Conservation (phyloP, 305 asterid species). For the Fraxinus xanthoxyloides region DNA sequence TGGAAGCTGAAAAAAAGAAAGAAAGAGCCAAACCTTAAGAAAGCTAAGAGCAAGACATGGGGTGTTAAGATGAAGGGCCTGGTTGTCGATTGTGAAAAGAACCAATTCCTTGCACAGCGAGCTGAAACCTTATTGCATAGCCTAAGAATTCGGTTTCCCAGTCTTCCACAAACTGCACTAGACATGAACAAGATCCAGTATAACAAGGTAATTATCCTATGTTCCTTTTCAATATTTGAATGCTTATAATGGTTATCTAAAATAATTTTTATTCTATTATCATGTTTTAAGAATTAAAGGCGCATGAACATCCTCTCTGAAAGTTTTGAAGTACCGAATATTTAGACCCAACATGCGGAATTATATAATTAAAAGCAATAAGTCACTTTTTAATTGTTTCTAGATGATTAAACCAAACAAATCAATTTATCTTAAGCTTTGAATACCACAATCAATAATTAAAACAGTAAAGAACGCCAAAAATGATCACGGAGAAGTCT, state of each 20-base stretch:
- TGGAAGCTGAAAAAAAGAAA: conserved; percentile 76
- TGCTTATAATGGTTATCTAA: neutral
- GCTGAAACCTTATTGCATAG: conserved; percentile 74
- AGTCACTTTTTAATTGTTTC: too few relatives aligned
- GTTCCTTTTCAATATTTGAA: neutral
- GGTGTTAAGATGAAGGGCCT: conserved; percentile 83
- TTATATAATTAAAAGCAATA: too few relatives aligned
- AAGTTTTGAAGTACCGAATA: too few relatives aligned
- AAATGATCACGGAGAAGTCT: too few relatives aligned
- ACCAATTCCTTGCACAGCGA: conserved; percentile 58
- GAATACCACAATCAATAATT: too few relatives aligned
- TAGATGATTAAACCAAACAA: too few relatives aligned
- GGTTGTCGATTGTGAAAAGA: conserved; percentile 64
- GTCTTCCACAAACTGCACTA: conserved; percentile 91
- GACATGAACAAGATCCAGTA: conserved; percentile 94
- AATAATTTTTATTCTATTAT: neutral
- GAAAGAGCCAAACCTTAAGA: conserved; percentile 47
- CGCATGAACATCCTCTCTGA: neutral
- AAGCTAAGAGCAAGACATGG: conserved; percentile 64
- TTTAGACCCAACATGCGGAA: too few relatives aligned
- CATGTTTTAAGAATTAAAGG: neutral
- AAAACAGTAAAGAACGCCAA: too few relatives aligned
- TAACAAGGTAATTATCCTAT: conserved; percentile 62
- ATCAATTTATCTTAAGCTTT: too few relatives aligned
- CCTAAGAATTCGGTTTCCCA: conserved; percentile 76